phyloP scores from a whole-genome alignment of 1,284 basidiomycete genomes.

The Sanguinoderma infundibulare region DNA sequence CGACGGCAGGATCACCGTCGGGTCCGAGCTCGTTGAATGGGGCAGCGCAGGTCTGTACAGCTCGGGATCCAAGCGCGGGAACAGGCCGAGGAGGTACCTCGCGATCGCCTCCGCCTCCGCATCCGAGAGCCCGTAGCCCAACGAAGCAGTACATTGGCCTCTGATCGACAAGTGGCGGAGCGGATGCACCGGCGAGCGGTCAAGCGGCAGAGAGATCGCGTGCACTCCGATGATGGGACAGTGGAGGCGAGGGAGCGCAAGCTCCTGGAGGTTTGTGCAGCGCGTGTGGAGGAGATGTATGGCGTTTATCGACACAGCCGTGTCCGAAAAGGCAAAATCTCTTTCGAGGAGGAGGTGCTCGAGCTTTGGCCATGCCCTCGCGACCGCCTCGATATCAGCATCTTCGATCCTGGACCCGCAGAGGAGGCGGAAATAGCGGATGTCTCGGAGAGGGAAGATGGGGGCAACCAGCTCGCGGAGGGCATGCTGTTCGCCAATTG shows the following conservation, averaged over 20 bases:
- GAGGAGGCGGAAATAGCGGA: background rate
- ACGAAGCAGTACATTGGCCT: too few species aligned
- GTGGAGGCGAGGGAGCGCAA: background rate
- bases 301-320: background rate
- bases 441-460: background rate
- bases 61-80: background rate
- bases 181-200: background rate
- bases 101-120: background rate
- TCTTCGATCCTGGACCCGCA: background rate
- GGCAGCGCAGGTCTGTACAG: background rate
- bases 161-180: background rate
- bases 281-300: background rate
- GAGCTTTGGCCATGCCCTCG: background rate
- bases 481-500: background rate
- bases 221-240: background rate
- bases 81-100: background rate
- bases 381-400: background rate
- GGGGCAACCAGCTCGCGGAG: background rate
- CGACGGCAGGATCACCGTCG: background rate
- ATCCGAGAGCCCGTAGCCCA: background rate
- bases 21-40: background rate
- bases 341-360: background rate
- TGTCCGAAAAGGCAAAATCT: background rate
- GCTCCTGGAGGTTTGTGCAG: background rate
- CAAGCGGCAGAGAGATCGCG: background rate